These are phyloP conservation scores for Symbiodinium pilosum DNA, from an alignment of 73 alveolate species.

Conservation along the genomic window DNA sequence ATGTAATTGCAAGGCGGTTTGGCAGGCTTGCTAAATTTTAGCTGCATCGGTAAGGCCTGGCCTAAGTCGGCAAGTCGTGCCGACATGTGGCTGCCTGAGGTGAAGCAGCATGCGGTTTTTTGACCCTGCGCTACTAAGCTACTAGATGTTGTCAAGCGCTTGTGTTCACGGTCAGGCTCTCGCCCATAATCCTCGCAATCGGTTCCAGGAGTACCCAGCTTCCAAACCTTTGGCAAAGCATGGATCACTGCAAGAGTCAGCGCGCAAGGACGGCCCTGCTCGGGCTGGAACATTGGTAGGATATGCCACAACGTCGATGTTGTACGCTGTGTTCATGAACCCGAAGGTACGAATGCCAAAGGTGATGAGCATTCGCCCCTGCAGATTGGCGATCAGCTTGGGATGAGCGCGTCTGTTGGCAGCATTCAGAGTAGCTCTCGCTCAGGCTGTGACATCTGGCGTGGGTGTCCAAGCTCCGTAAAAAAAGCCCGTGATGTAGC, in stretches of 20 bases:
- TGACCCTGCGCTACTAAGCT: background rate
- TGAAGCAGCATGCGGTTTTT: background rate
- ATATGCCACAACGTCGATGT: conserved; percentile 68
- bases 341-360: conserved; percentile 88
- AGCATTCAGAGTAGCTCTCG: background rate
- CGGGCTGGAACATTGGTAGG: conserved; percentile 54
- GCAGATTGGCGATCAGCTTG: background rate
- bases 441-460: conserved; percentile 11
- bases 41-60: too few relatives aligned
- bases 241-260: background rate
- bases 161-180: too few relatives aligned
- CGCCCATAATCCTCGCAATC: conserved; percentile 57
- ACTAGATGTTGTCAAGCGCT: too few relatives aligned
- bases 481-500: conserved; percentile 87
- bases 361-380: conserved; percentile 46
- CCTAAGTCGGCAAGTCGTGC: conserved; percentile 88
- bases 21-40: too few relatives aligned
- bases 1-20: too few relatives aligned
- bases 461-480: conserved; percentile 39
- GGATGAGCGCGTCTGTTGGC: background rate
- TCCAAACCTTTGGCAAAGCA: conserved; percentile 49
- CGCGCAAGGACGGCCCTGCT: background rate
- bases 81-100: conserved; percentile 80
- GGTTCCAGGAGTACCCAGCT: conserved; percentile 58
- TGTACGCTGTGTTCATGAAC: conserved; percentile 81